phyloP scores from a whole-genome alignment of 2,329 filamentous ascomycete genomes.

The Fusarium odoratissimum region DNA sequence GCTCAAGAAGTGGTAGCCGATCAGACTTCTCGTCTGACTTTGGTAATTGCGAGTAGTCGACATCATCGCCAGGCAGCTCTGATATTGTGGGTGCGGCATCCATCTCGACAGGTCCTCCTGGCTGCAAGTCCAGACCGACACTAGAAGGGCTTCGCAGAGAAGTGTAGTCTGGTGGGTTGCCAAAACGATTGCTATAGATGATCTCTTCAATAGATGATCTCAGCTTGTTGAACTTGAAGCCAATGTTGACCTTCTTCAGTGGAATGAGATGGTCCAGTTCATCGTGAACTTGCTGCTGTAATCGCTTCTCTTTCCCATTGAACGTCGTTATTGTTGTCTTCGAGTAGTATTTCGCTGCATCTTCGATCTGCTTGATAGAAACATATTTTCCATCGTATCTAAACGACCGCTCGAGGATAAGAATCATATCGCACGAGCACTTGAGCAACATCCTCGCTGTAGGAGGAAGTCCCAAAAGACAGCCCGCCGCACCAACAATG shows the following conservation, averaged over 20 bases:
- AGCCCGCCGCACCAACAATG: slow-evolving; percentile 33
- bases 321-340: slow-evolving; percentile 35
- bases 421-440: slow-evolving; percentile 44
- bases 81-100: not conserved
- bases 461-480: slow-evolving; percentile 29
- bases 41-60: not conserved
- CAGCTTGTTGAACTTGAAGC: slow-evolving; percentile 43
- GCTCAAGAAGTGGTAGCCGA: slow-evolving; percentile 5
- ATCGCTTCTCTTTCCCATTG: slow-evolving; percentile 34
- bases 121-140: not conserved
- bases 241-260: slow-evolving; percentile 36
- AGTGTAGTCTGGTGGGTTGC: slow-evolving; percentile 8
- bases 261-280: slow-evolving; percentile 41
- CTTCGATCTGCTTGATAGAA: slow-evolving; percentile 43
- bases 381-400: slow-evolving; percentile 43
- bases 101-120: slow-evolving; percentile 9
- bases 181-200: slow-evolving; percentile 41
- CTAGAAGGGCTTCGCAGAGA: slow-evolving; percentile 33
- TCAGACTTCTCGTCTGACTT: not conserved
- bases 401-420: slow-evolving; percentile 41
- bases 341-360: slow-evolving; percentile 41
- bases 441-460: slow-evolving; percentile 43
- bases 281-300: slow-evolving; percentile 42
- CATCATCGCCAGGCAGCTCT: slow-evolving; percentile 21
- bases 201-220: slow-evolving; percentile 31